These are phyloP conservation scores for Moesziomyces parantarcticus DNA, from an alignment of 1,284 basidiomycete genomes.

Conservation along the genomic window DNA sequence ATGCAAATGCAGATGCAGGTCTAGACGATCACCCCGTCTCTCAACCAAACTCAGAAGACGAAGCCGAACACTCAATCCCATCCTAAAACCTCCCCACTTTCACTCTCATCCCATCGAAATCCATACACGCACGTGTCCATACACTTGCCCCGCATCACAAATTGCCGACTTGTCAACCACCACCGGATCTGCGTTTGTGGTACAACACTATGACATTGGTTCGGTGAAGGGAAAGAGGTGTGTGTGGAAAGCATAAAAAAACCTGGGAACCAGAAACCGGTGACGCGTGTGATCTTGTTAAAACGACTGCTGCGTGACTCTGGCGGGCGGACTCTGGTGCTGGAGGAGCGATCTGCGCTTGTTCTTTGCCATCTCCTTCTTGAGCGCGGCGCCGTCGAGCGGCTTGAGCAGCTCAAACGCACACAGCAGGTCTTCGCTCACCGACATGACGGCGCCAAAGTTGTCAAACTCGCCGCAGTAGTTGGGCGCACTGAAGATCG, in stretches of 20 bases:
- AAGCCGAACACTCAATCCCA: not conserved
- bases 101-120: too few relatives aligned
- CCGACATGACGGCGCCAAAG: conserved; percentile 83
- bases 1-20: not conserved
- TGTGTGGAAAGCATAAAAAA: conserved; percentile 1
- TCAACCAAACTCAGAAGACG: conserved; percentile 35
- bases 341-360: conserved; percentile 82
- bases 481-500: conserved; percentile 93
- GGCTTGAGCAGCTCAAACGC: conserved; percentile 96
- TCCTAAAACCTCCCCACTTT: not conserved
- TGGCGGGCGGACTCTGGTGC: conserved; percentile 34
- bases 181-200: not conserved
- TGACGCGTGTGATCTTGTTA: not conserved
- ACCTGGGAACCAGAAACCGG: not conserved
- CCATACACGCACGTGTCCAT: too few relatives aligned
- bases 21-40: conserved; percentile 15
- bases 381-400: conserved; percentile 90
- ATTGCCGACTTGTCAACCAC: too few relatives aligned
- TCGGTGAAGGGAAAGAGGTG: not conserved
- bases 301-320: conserved; percentile 31
- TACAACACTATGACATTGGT: not conserved
- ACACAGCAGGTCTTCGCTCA: conserved; percentile 95
- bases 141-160: too few relatives aligned
- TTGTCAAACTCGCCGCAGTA: conserved; percentile 99
- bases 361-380: conserved; percentile 98